Conservation (phyloP, 805 yeast species). For the Kurtzmaniella fragi region DNA sequence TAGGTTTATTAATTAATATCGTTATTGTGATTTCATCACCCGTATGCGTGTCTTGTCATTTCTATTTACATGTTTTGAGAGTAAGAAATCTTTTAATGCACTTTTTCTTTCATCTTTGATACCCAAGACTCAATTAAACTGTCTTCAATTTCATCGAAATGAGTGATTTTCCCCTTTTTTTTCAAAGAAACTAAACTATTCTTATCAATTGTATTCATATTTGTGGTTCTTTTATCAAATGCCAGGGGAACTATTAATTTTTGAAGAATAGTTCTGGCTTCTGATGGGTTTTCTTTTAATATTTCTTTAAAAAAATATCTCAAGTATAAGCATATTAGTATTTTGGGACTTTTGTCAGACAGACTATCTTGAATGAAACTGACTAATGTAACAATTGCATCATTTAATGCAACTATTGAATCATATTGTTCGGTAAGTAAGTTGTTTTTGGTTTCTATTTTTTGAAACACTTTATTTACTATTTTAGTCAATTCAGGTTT, state of each 20-base stretch:
- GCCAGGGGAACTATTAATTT: conserved; percentile 32
- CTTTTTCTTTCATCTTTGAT: conserved; percentile 22
- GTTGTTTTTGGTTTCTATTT: conserved; percentile 26
- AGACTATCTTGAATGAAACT: conserved; percentile 17
- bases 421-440: conserved; percentile 32
- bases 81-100: neutral
- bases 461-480: conserved; percentile 37
- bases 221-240: conserved; percentile 3
- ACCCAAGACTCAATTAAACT: conserved; percentile 39
- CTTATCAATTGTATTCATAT: conserved; percentile 2
- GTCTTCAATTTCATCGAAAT: conserved; percentile 36
- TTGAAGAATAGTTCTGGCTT: conserved; percentile 17
- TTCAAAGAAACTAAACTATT: conserved; percentile 1
- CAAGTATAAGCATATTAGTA: conserved; percentile 33
- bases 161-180: conserved; percentile 6
- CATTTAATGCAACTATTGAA: conserved; percentile 33
- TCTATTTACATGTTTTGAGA: too few species aligned
- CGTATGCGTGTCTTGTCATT: neutral
- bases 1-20: too few species aligned
- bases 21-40: too few species aligned
- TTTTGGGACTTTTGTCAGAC: conserved; percentile 15
- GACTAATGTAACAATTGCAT: conserved; percentile 22
- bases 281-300: conserved; percentile 2
- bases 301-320: conserved; percentile 36
- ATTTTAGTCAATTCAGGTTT: conserved; percentile 29